These are phyloP conservation scores for Bromus sterilis DNA, from an alignment of 176 grass and related monocot genomes.

Conservation along the genomic window DNA sequence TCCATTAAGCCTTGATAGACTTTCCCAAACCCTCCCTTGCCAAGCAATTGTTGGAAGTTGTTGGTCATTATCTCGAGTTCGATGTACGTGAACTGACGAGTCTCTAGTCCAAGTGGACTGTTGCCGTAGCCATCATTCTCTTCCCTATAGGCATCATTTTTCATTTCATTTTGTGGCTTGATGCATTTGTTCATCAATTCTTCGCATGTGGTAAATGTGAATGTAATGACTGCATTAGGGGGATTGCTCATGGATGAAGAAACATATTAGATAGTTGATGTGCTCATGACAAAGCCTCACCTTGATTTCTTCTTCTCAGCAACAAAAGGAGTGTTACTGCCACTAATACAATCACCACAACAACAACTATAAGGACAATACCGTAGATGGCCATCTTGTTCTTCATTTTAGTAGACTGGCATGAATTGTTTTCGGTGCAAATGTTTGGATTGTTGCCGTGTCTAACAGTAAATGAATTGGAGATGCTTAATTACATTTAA, in stretches of 20 bases:
- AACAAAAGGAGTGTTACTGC: conserved; percentile 1
- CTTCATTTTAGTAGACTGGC: conserved; percentile 13
- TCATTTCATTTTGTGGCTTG: background rate
- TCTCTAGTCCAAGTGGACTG: background rate
- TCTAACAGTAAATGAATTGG: background rate
- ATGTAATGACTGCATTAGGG: background rate
- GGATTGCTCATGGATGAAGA: background rate
- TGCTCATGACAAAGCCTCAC: background rate
- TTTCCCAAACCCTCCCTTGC: background rate
- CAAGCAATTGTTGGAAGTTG: background rate
- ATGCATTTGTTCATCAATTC: background rate
- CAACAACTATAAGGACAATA: conserved; percentile 8
- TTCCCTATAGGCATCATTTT: background rate
- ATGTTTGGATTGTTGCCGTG: conserved; percentile 40
- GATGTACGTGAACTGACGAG: background rate
- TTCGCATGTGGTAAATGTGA: background rate
- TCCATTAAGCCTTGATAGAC: background rate
- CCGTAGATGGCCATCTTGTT: conserved; percentile 27
- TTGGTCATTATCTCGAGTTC: background rate
- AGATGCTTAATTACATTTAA: background rate
- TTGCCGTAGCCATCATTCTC: too few relatives aligned
- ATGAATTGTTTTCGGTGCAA: conserved; percentile 26
- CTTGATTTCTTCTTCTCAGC: conserved; percentile 5
- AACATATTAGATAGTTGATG: background rate
- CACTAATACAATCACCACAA: conserved; percentile 10